Evolutionary conservation across 768 basidiomycete species (phyloP), one percentile per base, ranked within the genome.

Genomic region (Collybiopsis luxurians): DNA sequence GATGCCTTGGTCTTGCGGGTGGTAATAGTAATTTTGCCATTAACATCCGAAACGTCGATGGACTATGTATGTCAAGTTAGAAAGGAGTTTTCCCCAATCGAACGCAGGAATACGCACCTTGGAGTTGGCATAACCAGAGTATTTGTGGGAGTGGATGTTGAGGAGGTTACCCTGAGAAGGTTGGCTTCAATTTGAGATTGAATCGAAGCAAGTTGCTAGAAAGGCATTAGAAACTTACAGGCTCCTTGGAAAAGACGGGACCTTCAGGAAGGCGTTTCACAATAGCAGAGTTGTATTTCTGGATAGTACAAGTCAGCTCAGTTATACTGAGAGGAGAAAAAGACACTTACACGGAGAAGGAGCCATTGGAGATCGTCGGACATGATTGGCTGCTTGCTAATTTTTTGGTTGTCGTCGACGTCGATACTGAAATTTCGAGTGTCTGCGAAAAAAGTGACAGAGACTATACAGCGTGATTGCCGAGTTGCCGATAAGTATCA

Each of bases 301-400:
- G 69, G 59, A 55, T 48, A n/a, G 12, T 2, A 44, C 49, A 36
- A 52, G 31, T 34, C 31, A 34, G 31, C 6, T 6, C 6, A 34
- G 6, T 5, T 13, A n/a, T 5, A 34, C 36, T 56, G 58, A n/a
- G 4, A 39, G 24, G 23, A 26, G 13, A 5, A 40, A 7, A 13
- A 7, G 34, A 23, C 5, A 84, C 88, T 69, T 68, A 92, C 90
- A 69, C 90, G 90, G 71, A 92, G 75, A 60, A 96, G 87, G 71
- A 94, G 87, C 94, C 94, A 96, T 78, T 95, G 83, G 73, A 96
- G 90, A 73, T 95, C 92, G 79, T 77, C 69, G 67, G 91, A 92
- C 91, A 93, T 93, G 70, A 75, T 84, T 76, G 68, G 49, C 52
- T 36, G 24, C 19, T 21, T n/a, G n/a, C n/a, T n/a, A n/a, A n/a